Percentiles rank a stretch among this genome's conserved stretches.
Evolutionary conservation across 257 asterid genomes (phyloP).

Genomic region (Solanum sitiens): DNA sequence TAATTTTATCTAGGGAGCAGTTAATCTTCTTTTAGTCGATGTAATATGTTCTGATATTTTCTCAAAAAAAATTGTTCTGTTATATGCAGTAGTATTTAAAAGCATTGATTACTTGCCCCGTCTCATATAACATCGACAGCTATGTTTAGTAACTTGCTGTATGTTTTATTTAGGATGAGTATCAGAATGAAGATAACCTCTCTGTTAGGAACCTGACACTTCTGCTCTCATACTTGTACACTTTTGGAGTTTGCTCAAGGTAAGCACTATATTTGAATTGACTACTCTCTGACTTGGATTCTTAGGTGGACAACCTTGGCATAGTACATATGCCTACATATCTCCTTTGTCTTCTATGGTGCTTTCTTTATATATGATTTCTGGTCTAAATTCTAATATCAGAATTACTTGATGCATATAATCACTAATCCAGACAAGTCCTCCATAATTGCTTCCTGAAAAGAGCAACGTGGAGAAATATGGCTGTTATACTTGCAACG

Average conservation of each 20-base stretch:
- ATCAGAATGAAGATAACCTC: slow-evolving; percentile 73
- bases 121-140: background rate
- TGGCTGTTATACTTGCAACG: background rate
- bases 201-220: slow-evolving; percentile 80
- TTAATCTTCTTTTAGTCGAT: background rate
- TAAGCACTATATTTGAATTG: slow-evolving; percentile 14
- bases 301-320: background rate
- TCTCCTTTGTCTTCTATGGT: background rate
- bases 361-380: background rate
- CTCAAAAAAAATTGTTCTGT: background rate
- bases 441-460: background rate
- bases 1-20: background rate
- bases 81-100: background rate
- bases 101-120: background rate
- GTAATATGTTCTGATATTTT: background rate
- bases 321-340: background rate
- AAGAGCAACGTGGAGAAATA: background rate
- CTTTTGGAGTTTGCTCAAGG: slow-evolving; percentile 88
- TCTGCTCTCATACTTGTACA: slow-evolving; percentile 65
- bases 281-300: background rate
- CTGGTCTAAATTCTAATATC: background rate
- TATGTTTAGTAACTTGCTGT: background rate
- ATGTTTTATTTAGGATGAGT: slow-evolving; percentile 63
- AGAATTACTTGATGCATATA: background rate
- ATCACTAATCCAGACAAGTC: background rate